Evolutionary conservation across 306 rosid species (phyloP).

Genomic region (Dicorynia guianensis): DNA sequence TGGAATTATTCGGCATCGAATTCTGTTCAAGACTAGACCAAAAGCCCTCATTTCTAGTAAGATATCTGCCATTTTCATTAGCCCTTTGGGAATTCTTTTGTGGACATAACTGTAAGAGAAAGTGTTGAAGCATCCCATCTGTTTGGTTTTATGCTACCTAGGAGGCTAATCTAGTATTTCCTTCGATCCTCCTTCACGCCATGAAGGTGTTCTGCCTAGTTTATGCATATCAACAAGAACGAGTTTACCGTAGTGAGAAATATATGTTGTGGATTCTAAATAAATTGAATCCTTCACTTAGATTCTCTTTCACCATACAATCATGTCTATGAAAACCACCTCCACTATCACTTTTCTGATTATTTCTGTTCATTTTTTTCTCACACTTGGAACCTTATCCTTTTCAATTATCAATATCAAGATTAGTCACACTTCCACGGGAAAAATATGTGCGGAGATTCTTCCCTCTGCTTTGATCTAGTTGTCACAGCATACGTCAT

Average conservation of each 20-base stretch:
- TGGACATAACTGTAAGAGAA: background rate
- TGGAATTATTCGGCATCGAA: conserved; percentile 76
- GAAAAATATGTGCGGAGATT: too few species aligned
- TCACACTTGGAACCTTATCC: too few species aligned
- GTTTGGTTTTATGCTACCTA: background rate
- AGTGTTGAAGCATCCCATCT: background rate
- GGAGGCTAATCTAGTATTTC: background rate
- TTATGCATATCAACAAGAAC: background rate
- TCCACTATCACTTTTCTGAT: background rate
- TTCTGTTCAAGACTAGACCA: conserved; percentile 90
- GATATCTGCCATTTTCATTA: background rate
- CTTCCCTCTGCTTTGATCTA: background rate
- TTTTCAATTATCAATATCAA: too few species aligned
- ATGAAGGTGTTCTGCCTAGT: background rate
- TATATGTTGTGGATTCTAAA: conserved; percentile 24
- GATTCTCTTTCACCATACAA: background rate
- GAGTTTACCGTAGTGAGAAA: background rate
- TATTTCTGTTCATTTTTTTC: too few species aligned
- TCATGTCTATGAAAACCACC: background rate
- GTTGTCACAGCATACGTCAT: conserved; percentile 38
- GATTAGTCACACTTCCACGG: too few species aligned
- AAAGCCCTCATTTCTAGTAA: conserved; percentile 87
- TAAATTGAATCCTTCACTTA: conserved; percentile 26
- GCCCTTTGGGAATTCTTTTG: conserved; percentile 5
- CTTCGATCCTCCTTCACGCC: background rate